A percentile compares a stretch with the other conserved stretches of the same genome.
Evolutionary conservation across 2,329 filamentous ascomycete species (phyloP).

Genomic region (Aspergillus ruber): DNA sequence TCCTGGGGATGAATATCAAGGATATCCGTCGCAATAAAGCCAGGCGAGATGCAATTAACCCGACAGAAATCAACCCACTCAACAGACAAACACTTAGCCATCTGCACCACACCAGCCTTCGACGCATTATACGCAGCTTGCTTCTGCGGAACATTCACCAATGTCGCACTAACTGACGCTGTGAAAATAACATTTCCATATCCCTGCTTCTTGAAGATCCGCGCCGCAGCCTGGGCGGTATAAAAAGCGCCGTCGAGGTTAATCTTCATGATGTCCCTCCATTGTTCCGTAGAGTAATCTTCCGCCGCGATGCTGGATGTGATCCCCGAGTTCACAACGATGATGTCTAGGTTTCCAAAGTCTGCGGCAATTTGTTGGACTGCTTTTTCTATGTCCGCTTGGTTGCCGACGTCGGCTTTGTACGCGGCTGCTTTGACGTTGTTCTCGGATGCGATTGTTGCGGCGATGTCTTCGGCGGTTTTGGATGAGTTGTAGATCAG

Average conservation of each 20-base stretch:
- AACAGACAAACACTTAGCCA: conserved; percentile 34
- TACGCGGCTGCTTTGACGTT: conserved; percentile 28
- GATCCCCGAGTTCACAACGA: conserved; percentile 44
- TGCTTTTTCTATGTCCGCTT: conserved; percentile 22
- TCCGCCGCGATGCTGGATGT: conserved; percentile 28
- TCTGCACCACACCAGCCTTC: conserved; percentile 30
- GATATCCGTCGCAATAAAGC: conserved; percentile 38
- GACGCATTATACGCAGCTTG: conserved; percentile 36
- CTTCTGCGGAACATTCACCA: conserved; percentile 37
- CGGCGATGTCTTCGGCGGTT: conserved; percentile 17
- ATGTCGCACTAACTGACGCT: conserved; percentile 29
- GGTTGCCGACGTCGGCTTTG: conserved; percentile 25
- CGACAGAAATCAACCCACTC: conserved; percentile 36
- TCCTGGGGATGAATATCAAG: conserved; percentile 27
- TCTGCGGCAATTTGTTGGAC: conserved; percentile 31
- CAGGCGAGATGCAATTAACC: conserved; percentile 38
- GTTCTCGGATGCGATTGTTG: conserved; percentile 20
- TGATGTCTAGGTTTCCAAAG: conserved; percentile 41
- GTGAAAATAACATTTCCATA: conserved; percentile 35
- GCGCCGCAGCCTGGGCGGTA: conserved; percentile 32
- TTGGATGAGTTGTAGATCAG: conserved; percentile 26
- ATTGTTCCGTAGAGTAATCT: conserved; percentile 35
- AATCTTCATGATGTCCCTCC: conserved; percentile 35
- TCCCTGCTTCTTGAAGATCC: conserved; percentile 31
- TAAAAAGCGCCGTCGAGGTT: conserved; percentile 37